Conservation (phyloP, 805 yeast genomes). For the Metschnikowia amazonensis region DNA sequence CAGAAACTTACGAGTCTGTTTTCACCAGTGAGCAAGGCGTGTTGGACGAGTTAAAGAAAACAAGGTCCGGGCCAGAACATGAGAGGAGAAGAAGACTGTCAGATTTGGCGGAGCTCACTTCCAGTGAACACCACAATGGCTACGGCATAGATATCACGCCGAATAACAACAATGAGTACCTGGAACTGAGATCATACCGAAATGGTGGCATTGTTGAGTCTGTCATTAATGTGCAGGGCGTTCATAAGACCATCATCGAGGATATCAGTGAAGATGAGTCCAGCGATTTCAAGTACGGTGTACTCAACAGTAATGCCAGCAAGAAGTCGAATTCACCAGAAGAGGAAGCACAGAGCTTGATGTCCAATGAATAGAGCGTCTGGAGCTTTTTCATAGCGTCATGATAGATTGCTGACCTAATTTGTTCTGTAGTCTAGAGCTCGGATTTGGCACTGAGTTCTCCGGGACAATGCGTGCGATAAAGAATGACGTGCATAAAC, state of each 20-base stretch:
- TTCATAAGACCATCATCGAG: constrained; percentile 80
- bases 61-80: not conserved
- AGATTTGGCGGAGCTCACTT: constrained; percentile 9
- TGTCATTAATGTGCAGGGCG: constrained; percentile 79
- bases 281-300: constrained; percentile 20
- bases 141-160: constrained; percentile 6
- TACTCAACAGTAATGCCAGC: constrained; percentile 8
- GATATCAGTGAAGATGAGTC: constrained; percentile 48
- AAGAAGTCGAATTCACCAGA: constrained; percentile 12
- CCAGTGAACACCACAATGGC: constrained; percentile 2
- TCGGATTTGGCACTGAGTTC: not conserved
- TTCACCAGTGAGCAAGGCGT: constrained; percentile 47
- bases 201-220: constrained; percentile 75
- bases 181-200: constrained; percentile 36
- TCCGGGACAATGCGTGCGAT: constrained; percentile 2
- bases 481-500: not conserved
- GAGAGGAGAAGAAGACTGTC: constrained; percentile 15
- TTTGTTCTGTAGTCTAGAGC: not conserved
- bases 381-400: not conserved
- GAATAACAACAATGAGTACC: constrained; percentile 22
- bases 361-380: constrained; percentile 4
- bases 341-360: constrained; percentile 19
- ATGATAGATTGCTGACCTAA: not conserved
- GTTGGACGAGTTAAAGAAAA: constrained; percentile 22
- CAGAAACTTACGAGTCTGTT: constrained; percentile 31